These are phyloP conservation scores for Grigorovia jiainica DNA, from an alignment of 805 yeast genomes.

Conservation along the genomic window DNA sequence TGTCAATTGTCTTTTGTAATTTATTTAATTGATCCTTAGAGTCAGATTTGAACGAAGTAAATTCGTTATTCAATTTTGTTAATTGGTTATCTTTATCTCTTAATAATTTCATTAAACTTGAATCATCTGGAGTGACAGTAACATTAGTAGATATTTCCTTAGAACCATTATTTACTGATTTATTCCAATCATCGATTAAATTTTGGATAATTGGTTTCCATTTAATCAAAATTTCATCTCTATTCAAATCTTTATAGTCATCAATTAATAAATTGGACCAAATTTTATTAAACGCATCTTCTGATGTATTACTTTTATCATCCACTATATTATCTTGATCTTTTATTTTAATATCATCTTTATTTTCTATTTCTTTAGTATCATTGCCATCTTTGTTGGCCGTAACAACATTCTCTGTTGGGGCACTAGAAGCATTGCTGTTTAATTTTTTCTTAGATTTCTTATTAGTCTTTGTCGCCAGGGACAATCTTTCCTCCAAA, in stretches of 20 bases:
- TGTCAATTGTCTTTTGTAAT: neutral
- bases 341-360: neutral
- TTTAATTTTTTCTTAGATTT: slow-evolving; percentile 13
- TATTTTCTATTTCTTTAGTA: neutral
- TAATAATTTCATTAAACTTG: slow-evolving; percentile 15
- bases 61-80: slow-evolving; percentile 36
- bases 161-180: too few species aligned
- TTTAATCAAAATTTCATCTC: slow-evolving; percentile 2
- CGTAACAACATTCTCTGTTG: neutral
- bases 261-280: neutral
- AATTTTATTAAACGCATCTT: neutral
- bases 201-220: slow-evolving; percentile 7
- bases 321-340: neutral
- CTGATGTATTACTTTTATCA: neutral
- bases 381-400: neutral
- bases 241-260: neutral
- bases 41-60: neutral
- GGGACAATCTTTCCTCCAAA: slow-evolving; percentile 74
- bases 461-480: slow-evolving; percentile 52
- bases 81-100: slow-evolving; percentile 42
- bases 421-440: neutral
- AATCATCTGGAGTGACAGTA: slow-evolving; percentile 7
- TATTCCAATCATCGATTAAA: neutral
- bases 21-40: slow-evolving; percentile 5
- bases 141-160: too few species aligned